Base-by-base conservation (phyloP, 1,284 basidiomycete species). In the Ustilago cynodontis region DNA sequence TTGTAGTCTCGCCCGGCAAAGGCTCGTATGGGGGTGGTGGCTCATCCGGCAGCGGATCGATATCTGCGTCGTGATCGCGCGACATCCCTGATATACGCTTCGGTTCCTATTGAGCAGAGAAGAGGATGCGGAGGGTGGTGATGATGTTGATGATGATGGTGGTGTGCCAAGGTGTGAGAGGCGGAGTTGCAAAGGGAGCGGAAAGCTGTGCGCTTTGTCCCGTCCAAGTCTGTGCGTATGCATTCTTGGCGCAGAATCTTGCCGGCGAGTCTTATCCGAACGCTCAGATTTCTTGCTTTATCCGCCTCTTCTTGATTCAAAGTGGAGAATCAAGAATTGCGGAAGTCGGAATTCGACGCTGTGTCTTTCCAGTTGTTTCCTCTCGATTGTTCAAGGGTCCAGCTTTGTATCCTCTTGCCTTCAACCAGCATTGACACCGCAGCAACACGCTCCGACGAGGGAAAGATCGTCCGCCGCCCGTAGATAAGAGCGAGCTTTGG, bases 21-120 rank as follows among this genome's bases (percentile, higher is more conserved):
- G 62, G 60, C 20, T 77, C 74, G 59, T 77, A 77, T 24, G 74
- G 70, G 41, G 74, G 74, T 49, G 74, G 74, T 26, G 74, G 69
- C 45, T 72, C 74, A 59, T 77, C 66, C 14, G 63, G 65, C 13
- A 70, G 11, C 31, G 57, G 55, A 57, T 72, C 65, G 39, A 53
- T n/a, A 22, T 72, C 52, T 41, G 57, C 41, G 22, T 67, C 57
- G 49, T 65, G 55, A 53, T 49, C 65, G 50, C 61, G 65, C 50
- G 71, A 61, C 65, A 73, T 73, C 6, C 14, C 37, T 20, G 37
- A 2, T 24, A 11, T 8, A 20, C 29, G 31, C 31, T 22, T 11
- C 13, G 43, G n/a, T n/a, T n/a, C n/a, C n/a, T 39, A 16, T 14
- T 4, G 37, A 2, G 1, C 22, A 22, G 37, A 1, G 14, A 39